Evolutionary conservation across 495 filamentous ascomycete species (phyloP), one percentile per base, ranked within the genome.

Genomic region (Hypomontagnella submonticulosa): DNA sequence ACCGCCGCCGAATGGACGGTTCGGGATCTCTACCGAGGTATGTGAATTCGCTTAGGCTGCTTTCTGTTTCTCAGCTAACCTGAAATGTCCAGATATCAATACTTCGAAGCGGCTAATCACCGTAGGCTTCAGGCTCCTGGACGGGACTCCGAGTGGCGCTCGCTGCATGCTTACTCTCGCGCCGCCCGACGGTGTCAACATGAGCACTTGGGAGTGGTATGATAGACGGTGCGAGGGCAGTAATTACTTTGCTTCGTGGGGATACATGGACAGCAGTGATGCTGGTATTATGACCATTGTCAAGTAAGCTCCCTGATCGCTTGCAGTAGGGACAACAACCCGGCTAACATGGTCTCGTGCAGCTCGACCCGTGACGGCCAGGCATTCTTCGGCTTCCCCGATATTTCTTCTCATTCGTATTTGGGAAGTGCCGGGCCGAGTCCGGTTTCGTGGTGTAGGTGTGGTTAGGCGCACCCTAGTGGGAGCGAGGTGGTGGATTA

Each of bases 211-310:
- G 61, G 27, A 54, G 11, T 72, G 57, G 61, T 66, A 63, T 41
- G 43, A 72, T 18, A 18, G 44, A 38, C 13, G 32, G 38, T 66
- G 66, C 57, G 30, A 50, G 4, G 55, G 40, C 1, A 66, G 61
- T 13, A 65, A 57, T 9, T 68, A 46, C 40, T 63, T 20, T 19
- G 60, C 58, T 13, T 72, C 69, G n/a, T 72, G 69, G 69, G 69
- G 61, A 20, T 69, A 69, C 50, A 37, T 53, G 37, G 19, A 41
- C 5, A 37, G 4, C 11, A 40, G 36, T 19, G 58, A 72, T 46
- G 61, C 58, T 5, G 69, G 54, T 19, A 49, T 69, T n/a, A 65
- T 67, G 63, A 72, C 61, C 0, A 38, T 72, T 32, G 65, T 69
- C 33, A 72, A 58, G 69, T 72, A 57, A 55, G 65, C 30, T 44